Conservation (phyloP, 2,329 filamentous ascomycete species). For the Stemphylium lycopersici region DNA sequence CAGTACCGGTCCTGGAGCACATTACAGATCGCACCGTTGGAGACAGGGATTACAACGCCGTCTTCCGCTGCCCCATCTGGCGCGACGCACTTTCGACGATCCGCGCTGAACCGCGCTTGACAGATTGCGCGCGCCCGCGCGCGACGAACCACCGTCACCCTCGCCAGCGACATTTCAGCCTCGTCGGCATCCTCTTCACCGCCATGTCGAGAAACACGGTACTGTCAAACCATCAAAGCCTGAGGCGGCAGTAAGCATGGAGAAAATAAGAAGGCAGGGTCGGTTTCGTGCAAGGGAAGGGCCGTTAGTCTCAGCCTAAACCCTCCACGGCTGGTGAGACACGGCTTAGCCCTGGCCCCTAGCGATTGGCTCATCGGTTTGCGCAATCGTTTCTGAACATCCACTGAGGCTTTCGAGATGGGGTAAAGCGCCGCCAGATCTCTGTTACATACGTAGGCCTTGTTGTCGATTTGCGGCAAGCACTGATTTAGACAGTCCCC, state of each 20-base stretch:
- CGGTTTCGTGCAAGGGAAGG: conserved; percentile 15
- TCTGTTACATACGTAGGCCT: conserved; percentile 16
- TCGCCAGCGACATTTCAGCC: neutral
- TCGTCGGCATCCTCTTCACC: neutral
- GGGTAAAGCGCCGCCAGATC: conserved; percentile 18
- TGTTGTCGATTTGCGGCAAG: conserved; percentile 17
- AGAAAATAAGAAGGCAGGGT: conserved; percentile 6
- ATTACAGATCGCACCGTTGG: conserved; percentile 16
- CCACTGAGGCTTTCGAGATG: conserved; percentile 17
- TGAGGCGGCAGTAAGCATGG: conserved; percentile 6
- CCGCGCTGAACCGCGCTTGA: conserved; percentile 17
- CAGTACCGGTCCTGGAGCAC: conserved; percentile 7
- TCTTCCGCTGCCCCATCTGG: conserved; percentile 19
- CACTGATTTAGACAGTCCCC: conserved; percentile 16
- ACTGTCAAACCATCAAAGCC: conserved; percentile 5
- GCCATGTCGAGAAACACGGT: neutral
- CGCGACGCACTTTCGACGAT: conserved; percentile 15
- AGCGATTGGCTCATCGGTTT: conserved; percentile 16
- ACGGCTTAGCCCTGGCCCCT: conserved; percentile 8
- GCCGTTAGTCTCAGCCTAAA: conserved; percentile 15
- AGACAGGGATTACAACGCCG: conserved; percentile 17
- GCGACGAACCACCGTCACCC: conserved; percentile 1
- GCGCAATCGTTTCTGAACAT: conserved; percentile 19
- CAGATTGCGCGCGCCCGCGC: conserved; percentile 4
- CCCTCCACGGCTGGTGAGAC: conserved; percentile 15